Evolutionary conservation across 1,139 yeast genomes (phyloP), one percentile per base, ranked within the genome.

Genomic region (Komagataea norvegica): DNA sequence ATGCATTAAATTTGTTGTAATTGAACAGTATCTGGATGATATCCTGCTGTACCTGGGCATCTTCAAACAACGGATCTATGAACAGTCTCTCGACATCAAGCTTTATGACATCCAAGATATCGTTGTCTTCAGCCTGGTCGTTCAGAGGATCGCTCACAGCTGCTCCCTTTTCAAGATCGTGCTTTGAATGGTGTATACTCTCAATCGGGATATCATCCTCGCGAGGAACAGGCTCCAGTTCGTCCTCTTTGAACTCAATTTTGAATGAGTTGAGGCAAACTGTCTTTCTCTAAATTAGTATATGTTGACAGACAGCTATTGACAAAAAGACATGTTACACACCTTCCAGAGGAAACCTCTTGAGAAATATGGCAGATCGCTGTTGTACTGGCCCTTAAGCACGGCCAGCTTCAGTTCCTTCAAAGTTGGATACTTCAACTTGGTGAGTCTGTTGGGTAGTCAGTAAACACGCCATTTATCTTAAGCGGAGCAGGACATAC

Each of bases 11-110:
- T n/a, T 45, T 50, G 29, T 59, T 56, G 18, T 72, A 68, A 48
- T 76, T 74, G 55, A 65, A 79, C 21, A 81, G 54, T 3, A 80
- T 61, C 46, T 74, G 72, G 17, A 73, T 65, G 43, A 81, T 60
- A 33, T 67, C 68, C 10, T 60, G 51, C 48, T 73, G 72, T 33
- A 65, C 61, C 2, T 51, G 41, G 1, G 55, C 47, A 21, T 54
- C 51, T 13, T 57, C 65, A 54, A 75, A 79, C 38, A 74, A 67
- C 3, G 62, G 64, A 24, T 79, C 83, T 5, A 79, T 72, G 33
- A 80, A 72, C 16, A 81, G 59, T 41, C 89, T 59, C 21, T 77
- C 78, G 6, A 79, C 73, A 50, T 81, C 89, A 42, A 79, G 57
- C 14, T 74, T 69, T n/a, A 81, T 74, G n/a, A 71, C 66, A 19